Percentiles rank a stretch among this genome's conserved stretches.
These are phyloP conservation scores for Phytophthora idaei DNA, from an alignment of 352 stramenopile species.

Conservation along the genomic window DNA sequence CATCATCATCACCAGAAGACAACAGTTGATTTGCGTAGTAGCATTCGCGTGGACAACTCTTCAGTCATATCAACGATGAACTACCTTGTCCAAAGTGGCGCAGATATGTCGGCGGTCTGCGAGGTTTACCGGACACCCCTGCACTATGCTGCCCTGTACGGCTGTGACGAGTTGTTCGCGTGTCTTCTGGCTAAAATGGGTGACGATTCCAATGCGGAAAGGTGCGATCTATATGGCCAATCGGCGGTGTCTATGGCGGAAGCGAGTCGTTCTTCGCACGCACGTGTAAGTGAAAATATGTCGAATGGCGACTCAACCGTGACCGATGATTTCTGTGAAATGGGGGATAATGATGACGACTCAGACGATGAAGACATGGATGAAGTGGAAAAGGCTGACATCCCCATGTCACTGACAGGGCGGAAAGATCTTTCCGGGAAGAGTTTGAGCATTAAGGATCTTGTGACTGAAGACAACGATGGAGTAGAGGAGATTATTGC, in stretches of 20 bases:
- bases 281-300: constrained; percentile 20
- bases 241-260: constrained; percentile 55
- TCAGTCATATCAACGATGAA: constrained; percentile 74
- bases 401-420: constrained; percentile 57
- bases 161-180: constrained; percentile 60
- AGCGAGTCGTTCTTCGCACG: constrained; percentile 38
- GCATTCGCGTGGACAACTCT: constrained; percentile 52
- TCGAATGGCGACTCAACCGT: constrained; percentile 26
- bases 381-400: constrained; percentile 48
- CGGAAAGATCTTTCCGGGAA: constrained; percentile 37
- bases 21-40: constrained; percentile 49
- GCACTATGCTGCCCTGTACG: constrained; percentile 77
- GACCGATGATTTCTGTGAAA: constrained; percentile 30
- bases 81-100: constrained; percentile 69
- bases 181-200: constrained; percentile 62
- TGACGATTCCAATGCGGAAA: constrained; percentile 41
- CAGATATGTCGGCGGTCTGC: constrained; percentile 67
- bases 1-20: constrained; percentile 26
- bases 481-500: constrained; percentile 65
- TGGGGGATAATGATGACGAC: constrained; percentile 47
- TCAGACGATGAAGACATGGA: constrained; percentile 46
- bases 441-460: constrained; percentile 45
- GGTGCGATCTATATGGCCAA: constrained; percentile 76
- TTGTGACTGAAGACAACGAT: constrained; percentile 61
- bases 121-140: constrained; percentile 72